Conservation (phyloP, 495 filamentous ascomycete genomes). For the Podospora pseudoanserina region DNA sequence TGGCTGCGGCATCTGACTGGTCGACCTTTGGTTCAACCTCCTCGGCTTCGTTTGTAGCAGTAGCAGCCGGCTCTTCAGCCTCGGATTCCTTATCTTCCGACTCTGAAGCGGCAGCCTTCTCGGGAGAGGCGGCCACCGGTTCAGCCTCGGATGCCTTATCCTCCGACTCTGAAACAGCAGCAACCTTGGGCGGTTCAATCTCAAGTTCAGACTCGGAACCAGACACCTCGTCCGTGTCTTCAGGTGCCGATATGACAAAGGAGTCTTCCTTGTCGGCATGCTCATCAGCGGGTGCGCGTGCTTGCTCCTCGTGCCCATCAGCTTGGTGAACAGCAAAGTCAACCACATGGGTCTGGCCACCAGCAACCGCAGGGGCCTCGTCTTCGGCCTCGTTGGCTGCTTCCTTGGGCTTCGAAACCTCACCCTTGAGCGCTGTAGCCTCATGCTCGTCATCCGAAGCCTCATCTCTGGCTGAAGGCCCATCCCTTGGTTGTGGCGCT, state of each 20-base stretch:
- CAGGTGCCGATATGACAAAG: background rate
- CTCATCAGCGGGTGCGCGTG: background rate
- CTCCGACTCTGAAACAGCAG: background rate
- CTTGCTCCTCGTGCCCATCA: conserved; percentile 2
- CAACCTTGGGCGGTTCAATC: background rate
- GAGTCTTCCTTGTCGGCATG: background rate
- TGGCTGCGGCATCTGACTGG: background rate
- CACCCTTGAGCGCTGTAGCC: too few species aligned
- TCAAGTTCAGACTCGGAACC: conserved; percentile 11
- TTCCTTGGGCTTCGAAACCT: conserved; percentile 41
- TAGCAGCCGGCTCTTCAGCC: background rate
- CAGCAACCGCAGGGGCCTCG: background rate
- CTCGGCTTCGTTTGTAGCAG: background rate
- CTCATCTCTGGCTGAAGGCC: conserved; percentile 2
- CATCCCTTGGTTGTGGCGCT: too few species aligned
- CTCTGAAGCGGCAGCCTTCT: background rate
- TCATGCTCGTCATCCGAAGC: conserved; percentile 33
- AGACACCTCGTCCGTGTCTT: conserved; percentile 2
- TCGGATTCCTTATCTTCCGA: background rate
- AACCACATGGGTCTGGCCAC: conserved; percentile 16
- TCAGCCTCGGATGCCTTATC: background rate
- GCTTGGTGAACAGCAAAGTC: conserved; percentile 18
- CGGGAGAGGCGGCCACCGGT: background rate
- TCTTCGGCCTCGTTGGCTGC: conserved; percentile 17
- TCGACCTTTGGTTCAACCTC: background rate